Evolutionary conservation across 306 rosid species (phyloP).

Genomic region (Astragalus membranaceus): DNA sequence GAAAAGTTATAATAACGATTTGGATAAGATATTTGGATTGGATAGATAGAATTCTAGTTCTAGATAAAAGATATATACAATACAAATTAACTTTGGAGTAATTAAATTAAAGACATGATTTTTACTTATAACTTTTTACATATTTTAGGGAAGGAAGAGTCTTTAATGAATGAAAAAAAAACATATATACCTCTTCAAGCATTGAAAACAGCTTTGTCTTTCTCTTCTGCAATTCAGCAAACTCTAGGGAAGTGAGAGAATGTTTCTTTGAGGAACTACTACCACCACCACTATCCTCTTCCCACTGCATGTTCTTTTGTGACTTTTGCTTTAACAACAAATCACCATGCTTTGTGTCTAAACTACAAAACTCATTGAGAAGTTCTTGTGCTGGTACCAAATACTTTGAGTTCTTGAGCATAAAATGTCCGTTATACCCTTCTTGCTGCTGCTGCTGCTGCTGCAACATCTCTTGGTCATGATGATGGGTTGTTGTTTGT

Average conservation of each 20-base stretch:
- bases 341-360: constrained; percentile 40
- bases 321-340: constrained; percentile 25
- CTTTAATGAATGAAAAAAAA: neutral
- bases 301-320: constrained; percentile 43
- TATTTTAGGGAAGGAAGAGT: neutral
- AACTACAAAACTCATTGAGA: constrained; percentile 74
- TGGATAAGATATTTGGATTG: neutral
- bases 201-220: constrained; percentile 73
- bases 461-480: constrained; percentile 20
- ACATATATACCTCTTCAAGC: constrained; percentile 76
- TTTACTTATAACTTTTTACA: neutral
- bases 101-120: neutral
- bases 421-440: constrained; percentile 31
- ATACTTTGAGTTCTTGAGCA: constrained; percentile 53
- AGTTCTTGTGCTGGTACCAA: constrained; percentile 65
- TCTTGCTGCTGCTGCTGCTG: constrained; percentile 5
- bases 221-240: constrained; percentile 72
- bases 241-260: constrained; percentile 56
- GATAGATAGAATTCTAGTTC: neutral
- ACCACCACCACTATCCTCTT: constrained; percentile 24
- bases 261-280: constrained; percentile 44
- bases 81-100: neutral
- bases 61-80: neutral
- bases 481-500: constrained; percentile 28
- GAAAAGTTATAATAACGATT: constrained; percentile 11